Base-by-base conservation (phyloP, 1,284 basidiomycete species). In the Microbotryum silenes-acaulis region DNA sequence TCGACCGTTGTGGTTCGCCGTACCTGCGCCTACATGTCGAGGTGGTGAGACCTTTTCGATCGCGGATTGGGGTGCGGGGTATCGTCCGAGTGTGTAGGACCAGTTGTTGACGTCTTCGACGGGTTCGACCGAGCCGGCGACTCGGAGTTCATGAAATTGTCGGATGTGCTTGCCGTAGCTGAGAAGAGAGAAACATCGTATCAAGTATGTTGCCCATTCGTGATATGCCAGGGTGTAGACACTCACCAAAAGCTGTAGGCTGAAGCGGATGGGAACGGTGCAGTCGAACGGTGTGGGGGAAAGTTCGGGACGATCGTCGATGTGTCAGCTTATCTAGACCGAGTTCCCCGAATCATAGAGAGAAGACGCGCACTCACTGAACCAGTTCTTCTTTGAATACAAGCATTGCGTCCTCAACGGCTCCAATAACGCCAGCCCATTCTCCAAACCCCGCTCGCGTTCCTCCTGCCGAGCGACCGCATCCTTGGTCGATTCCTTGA, bases 341-440 rank as follows among this genome's bases (percentile, higher is more conserved):
- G 37, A 42, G 0, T 42, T 14, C 37, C 37, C n/a, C 37, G 1
- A 42, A 2, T 14, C 14, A 42, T 12, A 33, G 42, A 45, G 25
- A 23, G 42, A 49, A 33, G 54, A 51, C 47, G 1, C 29, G 8
- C 64, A 86, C 76, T 94, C 96, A 49, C 91, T 96, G 78, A 94
- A 96, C 92, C 92, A 97, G 47, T 85, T 75, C 62, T 78, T 74
- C 51, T 72, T 74, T 10, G 71, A 69, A 62, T 78, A 79, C 48
- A 80, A 62, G 62, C 79, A 80, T 37, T 72, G 72, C 2, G 74
- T 75, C n/a, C 77, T 74, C 53, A 79, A 67, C 57, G 78, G 76
- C 47, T 74, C 74, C n/a, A 80, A 23, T 9, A 77, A 37, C 3
- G 61, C 64, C 16, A 72, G 56, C 1, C 23, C 71, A 18, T 59